Base-by-base conservation (phyloP, 805 yeast species). In the Maudiozyma bulderi region DNA sequence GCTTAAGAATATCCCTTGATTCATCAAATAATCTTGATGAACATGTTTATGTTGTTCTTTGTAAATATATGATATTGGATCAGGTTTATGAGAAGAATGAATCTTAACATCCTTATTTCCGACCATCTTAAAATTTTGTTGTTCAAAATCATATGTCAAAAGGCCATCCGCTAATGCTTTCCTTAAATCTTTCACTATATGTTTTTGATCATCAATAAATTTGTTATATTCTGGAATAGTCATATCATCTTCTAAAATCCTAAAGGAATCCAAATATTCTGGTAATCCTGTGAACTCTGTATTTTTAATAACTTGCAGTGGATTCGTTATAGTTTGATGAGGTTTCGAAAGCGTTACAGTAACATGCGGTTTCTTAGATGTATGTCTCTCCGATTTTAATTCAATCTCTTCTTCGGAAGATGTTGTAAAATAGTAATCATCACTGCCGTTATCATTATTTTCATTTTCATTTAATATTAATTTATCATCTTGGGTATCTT, bases 1-100 rank as follows among this genome's bases (percentile, higher is more conserved):
- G 5, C 95, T 77, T 55, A 87, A 77, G 42, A 79, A 74, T 30
- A 81, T 62, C 1, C 90, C 95, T 54, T 91, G 98, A 0, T 82
- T 76, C 0, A 88, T 64, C 31, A 93, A 67, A 63, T 86, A 82
- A 58, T 90, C 97, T 43, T 77, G 76, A 57, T 78, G 82, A 0
- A 90, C 78, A 13, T 73, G 72, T 14, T 61, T 55, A 40, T 65
- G 65, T 50, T 59, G 70, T 50, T 66, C 65, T 44, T 65, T 66
- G 51, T 63, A 65, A 20, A 64, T 51, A 45, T 49, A 66, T 28
- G 66, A 55, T 58, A 82, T 56, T 55, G 79, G 70, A 56, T 86
- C 80, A 6, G 75, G 73, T 47, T 58, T 62, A 62, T 79, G 53
- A 58, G 68, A 53, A 43, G 66, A 70, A 43, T 62, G 58, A 9